Evolutionary conservation across 2,329 filamentous ascomycete species (phyloP).

Genomic region (Phoma herbarum): DNA sequence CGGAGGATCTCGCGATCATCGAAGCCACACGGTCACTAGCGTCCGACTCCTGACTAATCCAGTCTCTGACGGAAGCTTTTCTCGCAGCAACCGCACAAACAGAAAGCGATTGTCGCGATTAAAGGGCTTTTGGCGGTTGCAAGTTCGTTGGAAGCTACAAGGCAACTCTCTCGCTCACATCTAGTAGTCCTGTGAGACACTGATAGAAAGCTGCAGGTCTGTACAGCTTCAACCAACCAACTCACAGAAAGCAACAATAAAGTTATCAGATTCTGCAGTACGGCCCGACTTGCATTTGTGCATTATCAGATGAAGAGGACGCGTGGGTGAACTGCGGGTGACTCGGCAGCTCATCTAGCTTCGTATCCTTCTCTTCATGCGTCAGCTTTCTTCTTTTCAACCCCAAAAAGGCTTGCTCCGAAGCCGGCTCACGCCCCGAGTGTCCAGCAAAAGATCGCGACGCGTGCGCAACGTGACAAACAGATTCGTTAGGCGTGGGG

Average conservation of each 20-base stretch:
- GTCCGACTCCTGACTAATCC: constrained; percentile 16
- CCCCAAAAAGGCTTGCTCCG: constrained; percentile 11
- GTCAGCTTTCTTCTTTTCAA: constrained; percentile 2
- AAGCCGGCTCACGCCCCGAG: constrained; percentile 10
- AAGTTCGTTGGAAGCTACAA: neutral
- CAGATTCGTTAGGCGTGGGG: constrained; percentile 13
- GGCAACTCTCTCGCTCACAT: neutral
- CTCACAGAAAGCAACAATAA: neutral
- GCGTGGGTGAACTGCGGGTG: constrained; percentile 10
- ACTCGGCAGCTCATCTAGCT: constrained; percentile 11
- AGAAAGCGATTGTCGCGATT: neutral
- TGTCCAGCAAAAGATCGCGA: constrained; percentile 5
- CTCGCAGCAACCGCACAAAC: neutral
- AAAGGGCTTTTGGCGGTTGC: neutral
- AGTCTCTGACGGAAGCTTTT: neutral
- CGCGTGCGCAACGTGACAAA: constrained; percentile 15
- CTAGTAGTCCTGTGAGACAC: neutral
- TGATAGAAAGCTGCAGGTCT: neutral
- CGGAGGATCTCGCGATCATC: constrained; percentile 11
- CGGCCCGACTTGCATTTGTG: constrained; percentile 11
- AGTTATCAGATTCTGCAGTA: constrained; percentile 20
- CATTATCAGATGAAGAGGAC: constrained; percentile 21
- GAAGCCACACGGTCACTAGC: neutral
- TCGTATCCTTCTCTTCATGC: neutral
- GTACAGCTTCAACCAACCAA: neutral